Evolutionary conservation across 257 asterid species (phyloP), one percentile per base, ranked within the genome.

Genomic region (Striga asiatica): DNA sequence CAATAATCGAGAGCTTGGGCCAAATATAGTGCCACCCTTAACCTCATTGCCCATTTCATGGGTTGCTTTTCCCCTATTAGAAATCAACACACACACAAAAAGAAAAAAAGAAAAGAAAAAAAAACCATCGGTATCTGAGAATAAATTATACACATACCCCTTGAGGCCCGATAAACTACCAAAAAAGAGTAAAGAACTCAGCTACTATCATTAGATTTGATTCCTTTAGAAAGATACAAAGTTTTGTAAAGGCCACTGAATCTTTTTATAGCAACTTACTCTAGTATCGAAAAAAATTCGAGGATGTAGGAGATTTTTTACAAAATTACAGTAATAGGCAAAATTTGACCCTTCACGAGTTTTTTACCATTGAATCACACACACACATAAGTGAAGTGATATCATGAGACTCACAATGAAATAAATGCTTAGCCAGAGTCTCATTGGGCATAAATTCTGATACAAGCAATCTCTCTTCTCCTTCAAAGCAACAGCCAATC

Each of bases 41-140:
- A 73, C 68, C 86, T 67, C 86, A 79, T 76, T 23, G 78, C 78
- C 86, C 86, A 79, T 66, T 75, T 70, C 86, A 79, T 79, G 0
- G 78, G 83, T 49, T 71, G 83, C 34, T 65, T 66, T 45, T 79
- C 86, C 86, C 86, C 86, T 79, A 22, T 60, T 54, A 13, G 18
- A 10, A 28, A 49, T 50, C 58, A 66, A 51, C 58, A 27, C 58
- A 37, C 35, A 27, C 39, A 7, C 41, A 31, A 37, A 48, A 43
- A 69, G 61, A 50, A 66, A 19, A 48, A n/a, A n/a, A n/a, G n/a
- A n/a, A n/a, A n/a, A n/a, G n/a, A n/a, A n/a, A n/a, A n/a, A n/a
- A n/a, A n/a, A n/a, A n/a, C n/a, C n/a, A 50, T 10, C 35, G 6
- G 6, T 29, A n/a, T 29, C 8, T 29, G 9, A 19, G n/a, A 16